A percentile compares a stretch with the other conserved stretches of the same genome.
These are phyloP conservation scores for Tylopilus subfusipes DNA, from an alignment of 768 basidiomycete genomes.

Conservation along the genomic window DNA sequence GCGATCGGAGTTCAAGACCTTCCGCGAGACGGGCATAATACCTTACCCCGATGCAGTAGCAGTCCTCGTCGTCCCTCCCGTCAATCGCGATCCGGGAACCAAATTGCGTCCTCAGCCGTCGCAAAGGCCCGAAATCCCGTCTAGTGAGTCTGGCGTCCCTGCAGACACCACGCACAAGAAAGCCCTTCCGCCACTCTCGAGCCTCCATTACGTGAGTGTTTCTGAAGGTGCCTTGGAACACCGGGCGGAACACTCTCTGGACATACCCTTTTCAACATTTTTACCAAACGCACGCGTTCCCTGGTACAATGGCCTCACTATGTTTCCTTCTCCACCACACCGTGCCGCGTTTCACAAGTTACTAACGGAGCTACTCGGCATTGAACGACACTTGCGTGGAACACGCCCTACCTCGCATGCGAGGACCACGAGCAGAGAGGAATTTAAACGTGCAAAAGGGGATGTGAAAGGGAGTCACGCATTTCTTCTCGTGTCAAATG, in stretches of 20 bases:
- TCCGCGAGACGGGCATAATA: constrained; percentile 46
- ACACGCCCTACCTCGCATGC: neutral
- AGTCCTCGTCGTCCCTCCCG: constrained; percentile 65
- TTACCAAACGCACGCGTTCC: constrained; percentile 46
- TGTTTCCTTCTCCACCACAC: constrained; percentile 62
- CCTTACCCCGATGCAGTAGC: constrained; percentile 57
- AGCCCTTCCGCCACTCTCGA: constrained; percentile 28
- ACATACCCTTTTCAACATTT: constrained; percentile 14
- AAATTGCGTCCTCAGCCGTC: constrained; percentile 40
- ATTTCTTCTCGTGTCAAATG: constrained; percentile 58
- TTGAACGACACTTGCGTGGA: constrained; percentile 40
- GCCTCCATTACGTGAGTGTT: constrained; percentile 7
- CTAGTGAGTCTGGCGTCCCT: constrained; percentile 4
- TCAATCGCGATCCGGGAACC: constrained; percentile 51
- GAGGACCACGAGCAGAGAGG: neutral
- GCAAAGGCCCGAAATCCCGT: constrained; percentile 35
- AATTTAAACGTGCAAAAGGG: constrained; percentile 10
- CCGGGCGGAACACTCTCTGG: neutral
- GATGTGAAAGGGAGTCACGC: constrained; percentile 61
- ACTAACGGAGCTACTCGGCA: constrained; percentile 44
- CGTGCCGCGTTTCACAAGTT: constrained; percentile 54
- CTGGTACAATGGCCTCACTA: constrained; percentile 59
- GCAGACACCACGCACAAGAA: constrained; percentile 7
- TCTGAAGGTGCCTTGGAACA: neutral
- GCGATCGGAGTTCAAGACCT: constrained; percentile 50